These are phyloP conservation scores for Fennellomyces sp. DNA, from an alignment of 371 early-diverging fungal species.

Conservation along the genomic window DNA sequence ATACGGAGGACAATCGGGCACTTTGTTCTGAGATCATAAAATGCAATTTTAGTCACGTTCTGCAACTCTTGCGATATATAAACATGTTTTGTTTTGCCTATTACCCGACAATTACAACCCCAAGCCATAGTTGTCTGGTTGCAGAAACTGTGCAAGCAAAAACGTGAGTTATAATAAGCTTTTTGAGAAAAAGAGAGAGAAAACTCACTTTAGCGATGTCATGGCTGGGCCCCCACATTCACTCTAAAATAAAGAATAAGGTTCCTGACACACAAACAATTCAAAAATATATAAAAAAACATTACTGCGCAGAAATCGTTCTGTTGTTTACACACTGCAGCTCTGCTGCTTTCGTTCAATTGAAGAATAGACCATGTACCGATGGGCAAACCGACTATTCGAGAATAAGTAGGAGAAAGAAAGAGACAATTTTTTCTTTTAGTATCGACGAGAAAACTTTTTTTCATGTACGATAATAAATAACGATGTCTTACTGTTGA, in stretches of 20 bases:
- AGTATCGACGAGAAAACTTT: too few relatives aligned
- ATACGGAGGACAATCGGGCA: constrained; percentile 41
- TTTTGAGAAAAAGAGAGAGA: neutral
- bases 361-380: constrained; percentile 19
- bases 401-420: neutral
- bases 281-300: neutral
- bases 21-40: constrained; percentile 18
- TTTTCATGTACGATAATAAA: constrained; percentile 2
- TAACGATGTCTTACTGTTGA: too few relatives aligned
- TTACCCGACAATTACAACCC: constrained; percentile 41
- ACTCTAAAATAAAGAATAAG: constrained; percentile 6
- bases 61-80: neutral
- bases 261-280: neutral
- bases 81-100: neutral
- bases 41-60: neutral
- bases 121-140: constrained; percentile 41
- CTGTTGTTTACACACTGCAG: constrained; percentile 13
- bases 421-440: too few relatives aligned
- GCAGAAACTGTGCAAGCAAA: too few relatives aligned
- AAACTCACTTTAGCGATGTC: constrained; percentile 12
- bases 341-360: constrained; percentile 6
- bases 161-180: too few relatives aligned
- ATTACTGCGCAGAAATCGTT: constrained; percentile 17
- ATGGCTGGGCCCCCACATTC: constrained; percentile 12
- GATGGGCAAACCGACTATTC: constrained; percentile 15